Base-by-base conservation (phyloP, 352 stramenopile species). In the Phytopythium ostracodes region DNA sequence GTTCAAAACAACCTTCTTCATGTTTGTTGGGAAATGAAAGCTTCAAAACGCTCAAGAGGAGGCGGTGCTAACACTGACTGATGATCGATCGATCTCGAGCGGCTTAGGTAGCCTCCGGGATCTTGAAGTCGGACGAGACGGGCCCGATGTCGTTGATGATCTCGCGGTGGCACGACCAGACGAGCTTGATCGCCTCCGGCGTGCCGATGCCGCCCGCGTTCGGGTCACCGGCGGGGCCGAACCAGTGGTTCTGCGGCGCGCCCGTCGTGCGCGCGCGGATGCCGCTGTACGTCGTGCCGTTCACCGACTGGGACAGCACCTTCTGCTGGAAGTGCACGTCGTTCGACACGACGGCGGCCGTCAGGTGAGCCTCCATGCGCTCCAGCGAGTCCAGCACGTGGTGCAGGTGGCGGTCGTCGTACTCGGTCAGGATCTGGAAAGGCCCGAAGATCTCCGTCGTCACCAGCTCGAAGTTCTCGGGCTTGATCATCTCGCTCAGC, bases 381-480 rank as follows among this genome's bases (percentile, higher is more conserved):
- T 99, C 97, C 43, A 97, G 89, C 44, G 92, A 87, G 54, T 98
- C 78, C 15, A 99, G 66, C 10, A 99, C 92, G 22, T 82, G 64
- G 54, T 88, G 79, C 22, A 99, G 62, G 50, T 98, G 83, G 44
- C 81, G 73, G 65, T 98, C 91, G 72, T 98, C 97, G 68, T 94
- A 95, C 65, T 92, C 89, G 18, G 95, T 98, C 51, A 99, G 66
- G 50, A 99, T 69, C 69, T 99, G 96, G 76, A 99, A 99, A 25
- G 97, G 97, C n/a, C 95, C 97, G 71, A 99, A 99, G 64, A 99
- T 96, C 76, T 99, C 97, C 27, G 85, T 99, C 17, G 91, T 98
- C 59, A 91, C 97, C 22, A 93, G 73, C 38, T 91, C 80, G 67
- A 99, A 99, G 77, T 98, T 89, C 66, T 98, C 89, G 1, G 79